Evolutionary conservation across 2,329 filamentous ascomycete species (phyloP).

Genomic region (Aspergillus latus): DNA sequence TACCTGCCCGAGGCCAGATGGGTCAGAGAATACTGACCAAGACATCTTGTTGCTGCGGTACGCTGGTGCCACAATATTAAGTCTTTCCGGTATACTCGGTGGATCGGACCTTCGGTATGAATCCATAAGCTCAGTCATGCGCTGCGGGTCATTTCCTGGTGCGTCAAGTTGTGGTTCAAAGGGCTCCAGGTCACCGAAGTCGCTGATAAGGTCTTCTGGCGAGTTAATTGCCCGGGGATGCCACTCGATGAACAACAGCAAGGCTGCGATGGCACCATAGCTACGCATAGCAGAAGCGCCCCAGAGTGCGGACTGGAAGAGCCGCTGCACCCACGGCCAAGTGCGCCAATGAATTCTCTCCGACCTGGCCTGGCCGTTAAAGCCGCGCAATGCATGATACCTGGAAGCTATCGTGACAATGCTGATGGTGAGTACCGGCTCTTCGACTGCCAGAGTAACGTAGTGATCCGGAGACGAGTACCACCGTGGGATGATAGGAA

Average conservation of each 20-base stretch:
- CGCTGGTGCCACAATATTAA: slow-evolving; percentile 6
- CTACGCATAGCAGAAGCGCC: slow-evolving; percentile 6
- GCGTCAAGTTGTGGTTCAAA: slow-evolving; percentile 5
- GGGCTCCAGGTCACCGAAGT: not conserved
- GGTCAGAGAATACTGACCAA: not conserved
- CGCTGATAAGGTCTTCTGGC: slow-evolving; percentile 3
- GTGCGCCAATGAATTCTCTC: slow-evolving; percentile 8
- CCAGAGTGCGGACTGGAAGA: slow-evolving; percentile 10
- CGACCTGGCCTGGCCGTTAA: not conserved
- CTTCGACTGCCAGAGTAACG: not conserved
- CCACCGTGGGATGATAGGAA: not conserved
- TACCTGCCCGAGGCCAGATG: too few species aligned
- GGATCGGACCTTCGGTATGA: too few species aligned
- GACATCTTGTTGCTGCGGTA: slow-evolving; percentile 11
- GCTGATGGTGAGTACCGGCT: slow-evolving; percentile 4
- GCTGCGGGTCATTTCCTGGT: not conserved
- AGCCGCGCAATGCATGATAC: slow-evolving; percentile 1
- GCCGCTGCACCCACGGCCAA: slow-evolving; percentile 6
- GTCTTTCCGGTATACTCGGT: not conserved
- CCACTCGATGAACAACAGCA: slow-evolving; percentile 9
- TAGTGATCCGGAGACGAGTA: slow-evolving; percentile 1
- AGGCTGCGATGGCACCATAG: slow-evolving; percentile 1
- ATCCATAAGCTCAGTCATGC: too few species aligned
- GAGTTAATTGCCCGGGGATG: slow-evolving; percentile 9
- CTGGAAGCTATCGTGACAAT: not conserved